Base-by-base conservation (phyloP, 2,329 filamentous ascomycete species). In the Sclerotinia subarctica region DNA sequence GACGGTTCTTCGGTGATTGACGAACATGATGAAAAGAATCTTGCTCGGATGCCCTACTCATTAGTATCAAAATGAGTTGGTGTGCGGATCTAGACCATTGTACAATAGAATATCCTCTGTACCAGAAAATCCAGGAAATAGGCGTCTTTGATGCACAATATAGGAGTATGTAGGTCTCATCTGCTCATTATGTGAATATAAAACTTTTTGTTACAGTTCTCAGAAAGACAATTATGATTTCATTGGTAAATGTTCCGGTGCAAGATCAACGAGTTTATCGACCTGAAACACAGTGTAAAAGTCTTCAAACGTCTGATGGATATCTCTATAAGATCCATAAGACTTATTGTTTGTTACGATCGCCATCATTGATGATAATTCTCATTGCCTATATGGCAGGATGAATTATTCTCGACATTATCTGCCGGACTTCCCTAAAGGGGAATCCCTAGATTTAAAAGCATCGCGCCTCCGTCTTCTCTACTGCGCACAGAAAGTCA, bases 391-490 rank as follows among this genome's bases (percentile, higher is more conserved):
- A 42, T 15, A 15, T 15, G 13, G 38, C 38, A 68, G 38, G 72
- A 57, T 57, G 67, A 58, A 54, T 67, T 68, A 35, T 54, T 62
- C 57, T 64, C 59, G 32, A 52, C 15, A 32, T 32, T 52, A 63
- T 73, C 71, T 66, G 69, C 46, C 47, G 71, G 71, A 63, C 70
- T 46, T 66, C 73, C 73, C 59, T 70, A 70, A 21, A 71, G 71
- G 52, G 72, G 72, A 68, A 72, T 73, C 47, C 72, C 64, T 29
- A 71, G 72, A 69, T 71, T 69, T 59, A 68, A 66, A 62, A 70
- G 69, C 74, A 76, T 76, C 68, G 66, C 47, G 53, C 67, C 46
- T 47, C n/a, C 26, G 24, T 53, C 70, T 46, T 66, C 64, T 69
- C 69, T 68, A 62, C 69, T 69, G 66, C 70, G 71, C 57, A 60